Evolutionary conservation across 495 filamentous ascomycete genomes (phyloP).

Genomic region (Neurospora discreta): DNA sequence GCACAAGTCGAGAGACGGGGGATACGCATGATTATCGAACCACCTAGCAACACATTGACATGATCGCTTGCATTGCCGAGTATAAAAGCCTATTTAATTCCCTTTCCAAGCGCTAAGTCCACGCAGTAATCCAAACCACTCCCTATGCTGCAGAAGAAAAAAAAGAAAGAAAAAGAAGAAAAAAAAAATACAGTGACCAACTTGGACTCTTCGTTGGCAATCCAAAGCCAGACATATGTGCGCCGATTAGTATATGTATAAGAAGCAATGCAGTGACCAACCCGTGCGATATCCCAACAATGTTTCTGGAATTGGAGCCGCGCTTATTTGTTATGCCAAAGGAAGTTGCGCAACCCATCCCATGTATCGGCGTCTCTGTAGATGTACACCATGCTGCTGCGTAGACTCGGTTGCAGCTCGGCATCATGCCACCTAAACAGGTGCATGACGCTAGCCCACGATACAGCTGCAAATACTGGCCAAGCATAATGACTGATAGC

Average conservation of each 20-base stretch:
- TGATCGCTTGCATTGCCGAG: neutral
- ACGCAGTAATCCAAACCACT: neutral
- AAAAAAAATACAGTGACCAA: too few relatives aligned
- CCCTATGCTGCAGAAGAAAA: neutral
- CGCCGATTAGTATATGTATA: neutral
- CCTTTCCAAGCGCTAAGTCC: neutral
- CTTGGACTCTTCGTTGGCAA: too few relatives aligned
- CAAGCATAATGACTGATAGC: slow-evolving; percentile 60
- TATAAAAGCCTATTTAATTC: neutral
- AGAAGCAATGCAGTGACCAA: neutral
- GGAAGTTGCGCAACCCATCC: slow-evolving; percentile 67
- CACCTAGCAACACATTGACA: neutral
- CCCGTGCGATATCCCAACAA: neutral
- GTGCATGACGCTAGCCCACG: slow-evolving; percentile 93
- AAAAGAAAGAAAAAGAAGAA: too few relatives aligned
- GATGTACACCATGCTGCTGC: slow-evolving; percentile 97
- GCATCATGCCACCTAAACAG: slow-evolving; percentile 87
- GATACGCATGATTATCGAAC: neutral
- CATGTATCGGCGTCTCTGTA: slow-evolving; percentile 75
- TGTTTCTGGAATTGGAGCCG: neutral
- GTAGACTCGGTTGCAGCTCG: slow-evolving; percentile 75
- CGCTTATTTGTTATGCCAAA: slow-evolving; percentile 70
- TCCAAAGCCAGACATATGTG: neutral
- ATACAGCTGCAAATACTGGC: slow-evolving; percentile 79
- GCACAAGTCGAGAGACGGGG: neutral